phyloP scores from a whole-genome alignment of 83 land plant species.

The Picea mariana region DNA sequence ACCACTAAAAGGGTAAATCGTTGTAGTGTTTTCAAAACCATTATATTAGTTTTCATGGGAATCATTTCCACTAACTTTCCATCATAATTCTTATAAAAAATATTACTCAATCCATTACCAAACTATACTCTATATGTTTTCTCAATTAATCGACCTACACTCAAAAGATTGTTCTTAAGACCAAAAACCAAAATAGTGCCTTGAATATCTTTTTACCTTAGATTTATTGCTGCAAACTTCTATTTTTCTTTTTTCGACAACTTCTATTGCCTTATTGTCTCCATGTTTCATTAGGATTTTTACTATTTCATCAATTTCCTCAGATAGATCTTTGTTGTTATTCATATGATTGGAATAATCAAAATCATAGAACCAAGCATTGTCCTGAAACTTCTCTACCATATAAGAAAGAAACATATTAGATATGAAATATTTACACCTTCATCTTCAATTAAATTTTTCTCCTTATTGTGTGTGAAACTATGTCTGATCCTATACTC shows the following conservation, averaged over 20 bases:
- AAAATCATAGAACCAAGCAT: too few relatives aligned
- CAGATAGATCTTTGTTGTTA: background rate
- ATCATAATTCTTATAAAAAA: background rate
- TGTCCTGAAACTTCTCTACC: too few relatives aligned
- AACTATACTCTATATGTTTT: background rate
- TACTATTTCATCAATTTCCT: background rate
- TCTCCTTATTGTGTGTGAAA: background rate
- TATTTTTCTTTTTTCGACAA: background rate
- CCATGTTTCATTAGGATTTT: background rate
- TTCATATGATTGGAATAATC: background rate
- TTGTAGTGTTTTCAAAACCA: background rate
- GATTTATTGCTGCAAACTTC: background rate
- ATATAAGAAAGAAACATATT: background rate
- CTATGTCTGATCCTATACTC: background rate
- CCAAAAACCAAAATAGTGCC: background rate
- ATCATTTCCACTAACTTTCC: background rate
- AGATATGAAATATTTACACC: background rate
- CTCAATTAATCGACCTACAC: background rate
- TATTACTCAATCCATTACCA: background rate
- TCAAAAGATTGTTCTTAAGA: background rate
- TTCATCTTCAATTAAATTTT: background rate
- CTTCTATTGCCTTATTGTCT: background rate
- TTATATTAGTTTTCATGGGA: background rate
- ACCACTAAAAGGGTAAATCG: too few relatives aligned
- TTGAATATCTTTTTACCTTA: background rate